phyloP scores from a whole-genome alignment of 306 rosid genomes.

The Ochetophila trinervis region DNA sequence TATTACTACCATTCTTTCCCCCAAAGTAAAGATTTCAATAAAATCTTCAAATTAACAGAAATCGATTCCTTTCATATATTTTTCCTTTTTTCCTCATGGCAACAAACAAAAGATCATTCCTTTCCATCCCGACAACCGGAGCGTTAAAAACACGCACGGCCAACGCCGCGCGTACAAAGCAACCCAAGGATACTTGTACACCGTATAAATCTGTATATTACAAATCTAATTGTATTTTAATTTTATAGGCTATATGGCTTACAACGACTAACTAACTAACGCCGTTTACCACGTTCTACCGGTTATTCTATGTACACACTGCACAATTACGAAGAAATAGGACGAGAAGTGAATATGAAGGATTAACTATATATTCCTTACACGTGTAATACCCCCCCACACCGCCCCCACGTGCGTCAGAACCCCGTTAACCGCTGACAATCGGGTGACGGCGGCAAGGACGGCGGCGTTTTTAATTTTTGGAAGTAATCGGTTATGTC shows the following conservation, averaged over 20 bases:
- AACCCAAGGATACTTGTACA: slow-evolving; percentile 14
- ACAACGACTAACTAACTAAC: slow-evolving; percentile 5
- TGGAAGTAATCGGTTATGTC: slow-evolving; percentile 54
- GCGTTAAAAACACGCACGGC: slow-evolving; percentile 9
- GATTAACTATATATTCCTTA: neutral
- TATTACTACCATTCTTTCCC: neutral
- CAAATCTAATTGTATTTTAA: slow-evolving; percentile 21
- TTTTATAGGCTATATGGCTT: neutral
- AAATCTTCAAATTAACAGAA: neutral
- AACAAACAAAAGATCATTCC: neutral
- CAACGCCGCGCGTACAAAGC: neutral
- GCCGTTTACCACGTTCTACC: slow-evolving; percentile 30
- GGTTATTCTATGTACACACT: slow-evolving; percentile 41
- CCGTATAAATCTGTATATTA: slow-evolving; percentile 26
- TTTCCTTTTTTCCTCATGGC: neutral
- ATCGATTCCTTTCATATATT: too few species aligned
- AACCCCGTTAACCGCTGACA: slow-evolving; percentile 23
- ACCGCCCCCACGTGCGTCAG: slow-evolving; percentile 18
- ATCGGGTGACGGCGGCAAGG: slow-evolving; percentile 58
- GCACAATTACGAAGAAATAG: neutral
- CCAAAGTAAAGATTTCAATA: neutral
- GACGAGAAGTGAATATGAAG: neutral
- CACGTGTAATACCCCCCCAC: slow-evolving; percentile 3
- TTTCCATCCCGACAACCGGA: neutral
- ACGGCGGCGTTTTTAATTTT: slow-evolving; percentile 48